These are phyloP conservation scores for Colletotrichum tropicale DNA, from an alignment of 2,329 filamentous ascomycete genomes.

Conservation along the genomic window DNA sequence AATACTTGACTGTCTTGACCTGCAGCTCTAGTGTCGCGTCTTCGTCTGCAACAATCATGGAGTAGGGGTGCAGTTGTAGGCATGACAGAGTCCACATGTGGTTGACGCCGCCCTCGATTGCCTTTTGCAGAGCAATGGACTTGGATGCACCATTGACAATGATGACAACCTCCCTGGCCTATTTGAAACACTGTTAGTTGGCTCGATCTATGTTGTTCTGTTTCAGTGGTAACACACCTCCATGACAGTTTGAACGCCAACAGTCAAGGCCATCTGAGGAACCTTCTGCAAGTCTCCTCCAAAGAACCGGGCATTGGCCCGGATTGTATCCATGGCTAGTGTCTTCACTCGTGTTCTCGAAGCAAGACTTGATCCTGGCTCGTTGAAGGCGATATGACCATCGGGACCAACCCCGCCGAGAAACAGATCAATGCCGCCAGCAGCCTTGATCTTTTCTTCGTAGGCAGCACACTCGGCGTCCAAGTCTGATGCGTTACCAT, in stretches of 20 bases:
- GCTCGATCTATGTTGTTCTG: constrained; percentile 28
- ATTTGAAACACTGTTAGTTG: constrained; percentile 63
- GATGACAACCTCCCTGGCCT: constrained; percentile 75
- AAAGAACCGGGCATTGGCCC: constrained; percentile 73
- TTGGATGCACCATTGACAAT: constrained; percentile 78
- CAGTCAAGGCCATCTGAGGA: constrained; percentile 26
- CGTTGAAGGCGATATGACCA: constrained; percentile 83
- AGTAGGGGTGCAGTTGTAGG: constrained; percentile 74
- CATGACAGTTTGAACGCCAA: constrained; percentile 42
- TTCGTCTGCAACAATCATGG: constrained; percentile 77
- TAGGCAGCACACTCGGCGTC: constrained; percentile 75
- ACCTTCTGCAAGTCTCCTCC: constrained; percentile 23
- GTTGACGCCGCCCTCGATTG: constrained; percentile 76
- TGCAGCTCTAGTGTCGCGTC: constrained; percentile 69
- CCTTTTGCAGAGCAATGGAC: constrained; percentile 72
- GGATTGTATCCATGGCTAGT: constrained; percentile 77
- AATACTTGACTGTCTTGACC: constrained; percentile 67
- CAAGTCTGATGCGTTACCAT: constrained; percentile 73
- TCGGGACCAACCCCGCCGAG: constrained; percentile 79
- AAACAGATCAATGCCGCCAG: constrained; percentile 78
- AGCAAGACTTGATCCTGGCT: constrained; percentile 74
- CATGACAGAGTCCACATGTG: constrained; percentile 83
- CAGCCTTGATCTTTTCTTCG: constrained; percentile 71
- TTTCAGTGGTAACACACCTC: constrained; percentile 55
- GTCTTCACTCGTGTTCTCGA: constrained; percentile 79